Conservation (phyloP, 108 stramenopile genomes). For the Skeletonema potamos region DNA sequence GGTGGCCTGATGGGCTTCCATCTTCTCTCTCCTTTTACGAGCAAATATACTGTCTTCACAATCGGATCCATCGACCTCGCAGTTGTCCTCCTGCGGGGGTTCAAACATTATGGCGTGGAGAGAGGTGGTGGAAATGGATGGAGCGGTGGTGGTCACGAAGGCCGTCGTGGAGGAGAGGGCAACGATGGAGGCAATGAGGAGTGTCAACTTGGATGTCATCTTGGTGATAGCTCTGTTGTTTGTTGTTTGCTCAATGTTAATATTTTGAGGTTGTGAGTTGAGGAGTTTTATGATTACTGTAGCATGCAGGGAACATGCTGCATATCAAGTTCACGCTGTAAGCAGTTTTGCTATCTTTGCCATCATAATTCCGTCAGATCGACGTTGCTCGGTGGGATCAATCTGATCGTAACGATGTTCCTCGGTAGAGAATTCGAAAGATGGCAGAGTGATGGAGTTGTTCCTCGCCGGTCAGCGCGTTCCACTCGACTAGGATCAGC, state of each 20-base stretch:
- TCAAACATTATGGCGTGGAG: conserved; percentile 16
- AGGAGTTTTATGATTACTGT: background rate
- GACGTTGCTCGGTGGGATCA: too few relatives aligned
- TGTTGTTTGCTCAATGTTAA: background rate
- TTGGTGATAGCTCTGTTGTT: background rate
- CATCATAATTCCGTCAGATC: background rate
- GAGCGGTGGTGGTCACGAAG: background rate
- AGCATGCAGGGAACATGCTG: background rate
- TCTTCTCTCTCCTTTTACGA: conserved; percentile 30
- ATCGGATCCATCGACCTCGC: conserved; percentile 32
- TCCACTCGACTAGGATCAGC: background rate
- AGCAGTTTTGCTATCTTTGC: background rate
- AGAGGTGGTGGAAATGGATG: background rate
- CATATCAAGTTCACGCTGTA: background rate
- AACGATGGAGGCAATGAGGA: background rate
- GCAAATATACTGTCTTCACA: conserved; percentile 38
- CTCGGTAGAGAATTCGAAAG: background rate
- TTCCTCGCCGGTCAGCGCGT: background rate
- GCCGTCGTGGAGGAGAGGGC: background rate
- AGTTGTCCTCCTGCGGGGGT: conserved; percentile 28
- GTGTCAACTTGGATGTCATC: background rate
- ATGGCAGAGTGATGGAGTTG: background rate
- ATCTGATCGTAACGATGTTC: background rate
- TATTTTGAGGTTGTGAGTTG: background rate
- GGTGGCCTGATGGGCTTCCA: conserved; percentile 4